Evolutionary conservation across 495 filamentous ascomycete species (phyloP).

Genomic region (Cercophora scortea): DNA sequence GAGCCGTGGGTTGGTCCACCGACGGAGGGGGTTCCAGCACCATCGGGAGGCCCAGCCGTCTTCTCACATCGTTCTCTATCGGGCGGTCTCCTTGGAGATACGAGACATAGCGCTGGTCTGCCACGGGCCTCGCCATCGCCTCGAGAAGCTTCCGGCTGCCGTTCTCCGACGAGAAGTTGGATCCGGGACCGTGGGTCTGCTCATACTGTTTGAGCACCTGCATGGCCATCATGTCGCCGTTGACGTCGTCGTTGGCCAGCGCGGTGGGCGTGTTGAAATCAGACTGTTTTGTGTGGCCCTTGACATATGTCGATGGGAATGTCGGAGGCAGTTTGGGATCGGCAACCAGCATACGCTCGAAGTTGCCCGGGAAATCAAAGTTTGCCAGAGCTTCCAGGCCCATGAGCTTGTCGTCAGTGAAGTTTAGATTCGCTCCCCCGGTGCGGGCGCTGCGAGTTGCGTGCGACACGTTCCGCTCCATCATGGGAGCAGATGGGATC

Average conservation of each 20-base stretch:
- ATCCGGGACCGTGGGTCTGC: constrained; percentile 29
- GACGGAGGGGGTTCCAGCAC: constrained; percentile 15
- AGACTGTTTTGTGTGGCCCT: constrained; percentile 32
- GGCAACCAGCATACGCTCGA: constrained; percentile 34
- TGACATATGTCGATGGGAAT: constrained; percentile 44
- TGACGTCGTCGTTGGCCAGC: constrained; percentile 49
- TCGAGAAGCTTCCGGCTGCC: constrained; percentile 39
- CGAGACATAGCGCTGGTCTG: constrained; percentile 26
- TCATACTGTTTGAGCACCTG: constrained; percentile 39
- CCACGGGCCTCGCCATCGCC: constrained; percentile 29
- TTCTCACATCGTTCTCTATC: constrained; percentile 33
- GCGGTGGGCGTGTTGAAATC: constrained; percentile 40
- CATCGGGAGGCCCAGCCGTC: constrained; percentile 32
- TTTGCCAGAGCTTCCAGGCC: constrained; percentile 58
- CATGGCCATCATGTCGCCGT: constrained; percentile 53
- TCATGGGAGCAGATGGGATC: constrained; percentile 49
- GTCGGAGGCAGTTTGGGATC: constrained; percentile 57
- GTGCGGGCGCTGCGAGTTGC: constrained; percentile 64
- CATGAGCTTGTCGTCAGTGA: constrained; percentile 42
- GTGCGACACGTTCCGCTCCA: constrained; percentile 68
- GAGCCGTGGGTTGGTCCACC: background rate
- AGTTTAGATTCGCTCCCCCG: constrained; percentile 45
- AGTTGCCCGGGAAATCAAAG: constrained; percentile 52
- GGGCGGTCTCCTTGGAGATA: constrained; percentile 34
- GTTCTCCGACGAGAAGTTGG: constrained; percentile 33